Base-by-base conservation (phyloP, 495 filamentous ascomycete species). In the Aspergillus affinis region DNA sequence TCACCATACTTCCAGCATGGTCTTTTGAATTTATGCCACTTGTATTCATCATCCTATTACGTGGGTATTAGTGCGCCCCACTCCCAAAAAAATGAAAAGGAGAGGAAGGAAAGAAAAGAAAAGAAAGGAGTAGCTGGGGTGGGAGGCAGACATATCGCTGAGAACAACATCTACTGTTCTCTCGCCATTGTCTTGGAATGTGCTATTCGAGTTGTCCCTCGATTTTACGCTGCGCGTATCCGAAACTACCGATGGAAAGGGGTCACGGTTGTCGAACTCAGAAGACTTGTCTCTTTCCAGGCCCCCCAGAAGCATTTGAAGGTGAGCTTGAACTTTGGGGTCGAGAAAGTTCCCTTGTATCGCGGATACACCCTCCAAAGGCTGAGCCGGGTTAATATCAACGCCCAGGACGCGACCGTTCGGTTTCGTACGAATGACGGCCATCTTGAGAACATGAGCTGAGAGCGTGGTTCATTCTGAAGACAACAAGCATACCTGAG, bases 101-200 rank as follows among this genome's bases (percentile, higher is more conserved):
- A 75, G 92, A 91, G 30, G 3, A 32, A n/a, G n/a, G n/a, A n/a
- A n/a, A n/a, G n/a, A n/a, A n/a, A n/a, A n/a, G n/a, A n/a, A n/a
- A n/a, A n/a, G n/a, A n/a, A n/a, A n/a, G n/a, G n/a, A n/a, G n/a
- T n/a, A n/a, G n/a, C n/a, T n/a, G n/a, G n/a, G n/a, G n/a, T n/a
- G 96, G 90, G 94, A 93, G 79, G 82, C 93, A 78, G 85, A 98
- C 94, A 98, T 98, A 87, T 98, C 94, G 82, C 90, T 95, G 65
- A 98, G 77, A 66, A 98, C 89, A 67, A 98, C 90, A 85, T 98
- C 90, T 47, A 96, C 93, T 68, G 87, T 86, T 61, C 81, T 81
- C 63, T 73, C 65, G 50, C 55, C 27, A 47, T 60, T 58, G 9
- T 50, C 23, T 46, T 59, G 45, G 10, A 19, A 9, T 55, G 48